These are phyloP conservation scores for Apiotrichum laibachii DNA, from an alignment of 1,284 basidiomycete species.

Conservation along the genomic window DNA sequence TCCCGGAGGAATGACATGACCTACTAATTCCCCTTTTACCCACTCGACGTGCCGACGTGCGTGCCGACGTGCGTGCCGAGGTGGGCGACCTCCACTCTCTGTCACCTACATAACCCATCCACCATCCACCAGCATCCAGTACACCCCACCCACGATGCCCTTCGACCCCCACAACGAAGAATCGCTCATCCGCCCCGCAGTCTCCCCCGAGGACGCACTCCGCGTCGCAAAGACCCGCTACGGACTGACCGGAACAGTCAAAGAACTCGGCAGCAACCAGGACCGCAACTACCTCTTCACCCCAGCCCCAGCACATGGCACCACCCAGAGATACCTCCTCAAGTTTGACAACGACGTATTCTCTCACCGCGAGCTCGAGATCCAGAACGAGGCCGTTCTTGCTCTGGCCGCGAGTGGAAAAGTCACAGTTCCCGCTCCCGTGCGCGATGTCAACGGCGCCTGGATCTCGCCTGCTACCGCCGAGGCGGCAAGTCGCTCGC, in stretches of 20 bases:
- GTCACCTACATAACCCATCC: too few species aligned
- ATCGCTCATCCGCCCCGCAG: constrained; percentile 6
- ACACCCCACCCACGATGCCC: not conserved
- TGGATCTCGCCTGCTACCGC: not conserved
- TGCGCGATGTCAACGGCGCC: not conserved
- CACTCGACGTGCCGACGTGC: too few species aligned
- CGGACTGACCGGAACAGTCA: constrained; percentile 5
- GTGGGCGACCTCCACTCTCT: too few species aligned
- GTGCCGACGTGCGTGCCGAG: too few species aligned
- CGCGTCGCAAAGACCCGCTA: constrained; percentile 3
- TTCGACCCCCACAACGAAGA: constrained; percentile 14
- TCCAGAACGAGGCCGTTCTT: constrained; percentile 14
- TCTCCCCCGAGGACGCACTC: constrained; percentile 3
- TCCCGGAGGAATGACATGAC: too few species aligned
- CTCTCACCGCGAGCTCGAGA: constrained; percentile 8
- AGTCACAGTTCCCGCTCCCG: constrained; percentile 3
- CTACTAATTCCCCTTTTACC: too few species aligned
- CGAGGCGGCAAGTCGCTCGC: not conserved
- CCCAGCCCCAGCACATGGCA: not conserved
- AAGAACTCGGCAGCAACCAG: constrained; percentile 19
- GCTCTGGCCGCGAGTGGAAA: not conserved
- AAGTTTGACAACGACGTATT: constrained; percentile 19
- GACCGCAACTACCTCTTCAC: constrained; percentile 16
- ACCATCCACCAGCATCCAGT: too few species aligned
- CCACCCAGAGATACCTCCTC: constrained; percentile 8